Base-by-base conservation (phyloP, 2,329 filamentous ascomycete genomes). In the Xylogone sp. region DNA sequence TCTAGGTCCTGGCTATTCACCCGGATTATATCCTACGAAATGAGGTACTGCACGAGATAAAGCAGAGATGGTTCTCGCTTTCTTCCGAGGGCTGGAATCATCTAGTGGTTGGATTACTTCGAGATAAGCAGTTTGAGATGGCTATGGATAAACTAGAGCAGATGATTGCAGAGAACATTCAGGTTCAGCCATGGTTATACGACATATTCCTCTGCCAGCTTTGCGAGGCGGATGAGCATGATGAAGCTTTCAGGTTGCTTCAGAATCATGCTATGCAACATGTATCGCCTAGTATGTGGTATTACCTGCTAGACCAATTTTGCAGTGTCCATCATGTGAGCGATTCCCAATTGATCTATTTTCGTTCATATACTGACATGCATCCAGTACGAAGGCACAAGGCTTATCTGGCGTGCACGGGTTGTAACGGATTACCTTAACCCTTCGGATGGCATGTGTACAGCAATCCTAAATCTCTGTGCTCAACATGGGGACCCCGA, bases 91-190 rank as follows among this genome's bases (percentile, higher is more conserved):
- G 84, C 8, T 81, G 80, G 64, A 81, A 88, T 60, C 82, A 81
- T 63, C 75, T 95, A 19, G 79, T 87, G 1, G 71, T 90, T 9
- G 90, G 90, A 0, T 71, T 95, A 53, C 75, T 97, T 31, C 81
- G 91, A 19, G 92, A 97, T 60, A 82, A 84, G 1, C 87, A 95
- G 61, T 85, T 90, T 56, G 94, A 97, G 70, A 73, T 92, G 56
- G 92, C 90, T 1, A 73, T 96, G 52, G 76, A 81, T 48, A 82
- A 82, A 58, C 69, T 96, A 42, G 84, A 89, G 34, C 71, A 79
- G 20, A 82, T 96, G 77, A 72, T 82, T 42, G 70, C 75, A 48
- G 75, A 80, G 46, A 73, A 75, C 2, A 72, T 81, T 1, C 62
- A 60, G 2, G 70, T 92, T 3, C 78, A 86, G 24, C 64, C 74